Evolutionary conservation across 257 asterid species (phyloP), one percentile per base, ranked within the genome.

Genomic region (Solanum lycopersicoides): DNA sequence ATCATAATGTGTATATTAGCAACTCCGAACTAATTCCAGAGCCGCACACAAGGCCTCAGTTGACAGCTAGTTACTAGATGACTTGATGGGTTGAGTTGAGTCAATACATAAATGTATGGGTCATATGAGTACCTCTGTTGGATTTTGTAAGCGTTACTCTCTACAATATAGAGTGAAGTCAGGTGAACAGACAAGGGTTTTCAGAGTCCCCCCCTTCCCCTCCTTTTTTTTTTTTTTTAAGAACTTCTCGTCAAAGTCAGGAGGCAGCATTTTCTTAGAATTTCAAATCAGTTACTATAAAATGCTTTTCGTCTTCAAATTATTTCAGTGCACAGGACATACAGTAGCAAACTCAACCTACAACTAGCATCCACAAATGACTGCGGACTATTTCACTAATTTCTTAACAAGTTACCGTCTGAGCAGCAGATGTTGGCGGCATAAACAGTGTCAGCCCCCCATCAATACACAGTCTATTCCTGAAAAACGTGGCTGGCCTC

Each of bases 361-460:
- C 28, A 28, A 80, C 11, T 80, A 23, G 42, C 68, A 10, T 18
- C 37, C 28, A 9, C 39, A 28, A 72, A 72, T 34, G 65, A 79
- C 84, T 16, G 60, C 2, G 21, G 60, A 53, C 60, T 53, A 53
- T 15, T 53, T 53, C 23, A 53, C 60, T 53, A 53, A 53, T 53
- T 53, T 53, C 60, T 53, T 53, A 53, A 53, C 60, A 53, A 53
- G 21, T 12, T 92, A 97, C 99, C 90, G 98, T 97, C 77, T 92
- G 91, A 84, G 94, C 89, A 87, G 99, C 99, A 74, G 99, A 94
- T 82, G 99, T 97, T 71, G 99, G 99, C 0, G 99, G 99, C 96
- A 95, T 95, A 92, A 97, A 97, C 93, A 97, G 87, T 21, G 98
- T 97, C 90, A 97, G 88, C 21, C 98, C 98, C 77, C 98, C 99